Conservation (phyloP, 1,284 basidiomycete species). For the Ganoderma resinaceum region DNA sequence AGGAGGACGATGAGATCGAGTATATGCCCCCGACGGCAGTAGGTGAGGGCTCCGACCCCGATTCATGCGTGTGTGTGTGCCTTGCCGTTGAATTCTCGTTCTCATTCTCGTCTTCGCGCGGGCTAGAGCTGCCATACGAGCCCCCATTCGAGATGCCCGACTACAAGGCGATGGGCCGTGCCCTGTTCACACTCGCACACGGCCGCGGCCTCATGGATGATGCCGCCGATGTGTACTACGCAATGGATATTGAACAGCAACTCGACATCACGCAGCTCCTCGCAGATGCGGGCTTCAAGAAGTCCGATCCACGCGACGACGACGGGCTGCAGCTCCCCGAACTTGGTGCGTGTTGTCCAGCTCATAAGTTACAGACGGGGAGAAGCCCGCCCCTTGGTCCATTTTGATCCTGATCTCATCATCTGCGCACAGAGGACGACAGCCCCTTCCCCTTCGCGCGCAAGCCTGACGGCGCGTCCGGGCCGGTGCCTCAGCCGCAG, state of each 20-base stretch:
- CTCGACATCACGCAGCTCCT: slow-evolving; percentile 35
- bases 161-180: slow-evolving; percentile 38
- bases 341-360: slow-evolving; percentile 33
- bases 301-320: slow-evolving; percentile 22
- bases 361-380: not conserved
- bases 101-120: not conserved
- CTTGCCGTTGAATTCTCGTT: not conserved
- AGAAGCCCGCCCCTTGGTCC: too few relatives aligned
- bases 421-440: slow-evolving; percentile 20
- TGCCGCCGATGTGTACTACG: slow-evolving; percentile 38
- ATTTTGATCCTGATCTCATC: not conserved
- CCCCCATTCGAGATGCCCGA: slow-evolving; percentile 45
- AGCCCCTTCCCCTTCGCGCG: slow-evolving; percentile 23
- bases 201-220: slow-evolving; percentile 39
- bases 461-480: slow-evolving; percentile 6
- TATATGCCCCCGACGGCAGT: slow-evolving; percentile 78
- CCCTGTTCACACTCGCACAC: slow-evolving; percentile 37
- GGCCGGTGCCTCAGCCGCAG: not conserved
- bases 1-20: slow-evolving; percentile 75
- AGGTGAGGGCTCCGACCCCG: slow-evolving; percentile 48
- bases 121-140: slow-evolving; percentile 42
- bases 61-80: too few relatives aligned
- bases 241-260: slow-evolving; percentile 34
- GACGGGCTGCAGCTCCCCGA: slow-evolving; percentile 33
- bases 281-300: slow-evolving; percentile 30